Base-by-base conservation (phyloP, 2,329 filamentous ascomycete genomes). In the Chrysosporium keratinophilum region DNA sequence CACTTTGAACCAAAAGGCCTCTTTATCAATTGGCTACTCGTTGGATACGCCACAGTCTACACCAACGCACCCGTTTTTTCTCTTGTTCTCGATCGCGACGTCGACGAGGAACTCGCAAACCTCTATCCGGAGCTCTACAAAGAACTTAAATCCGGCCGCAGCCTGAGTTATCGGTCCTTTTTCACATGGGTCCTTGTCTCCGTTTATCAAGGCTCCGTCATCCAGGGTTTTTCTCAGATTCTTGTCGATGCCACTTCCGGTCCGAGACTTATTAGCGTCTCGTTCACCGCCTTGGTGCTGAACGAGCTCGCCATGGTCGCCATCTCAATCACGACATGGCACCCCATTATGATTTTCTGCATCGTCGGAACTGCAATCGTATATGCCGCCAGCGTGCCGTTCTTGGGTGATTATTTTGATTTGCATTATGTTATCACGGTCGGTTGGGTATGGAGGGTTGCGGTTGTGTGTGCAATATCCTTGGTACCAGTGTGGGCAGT, bases 231-330 rank as follows among this genome's bases (percentile, higher is more conserved):
- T 11, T 84, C 86, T 0, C 90, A 98, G 68, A 76, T 98, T 14
- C 78, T 98, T 19, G 86, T 93, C 2, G 84, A 87, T 57, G 83
- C 87, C 2, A 82, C 88, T 59, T 64, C 73, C 44, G 74, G 74
- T 1, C 75, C 78, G 11, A 76, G 74, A 56, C 95, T 98, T 84
- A 87, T 97, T 52, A 82, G 87, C 20, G 87, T 98, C 44, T 89
- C 84, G 55, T 98, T 95, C 67, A 94, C 91, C 0, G 88, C 89
- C 0, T 80, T 98, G 1, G 83, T 98, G 4, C 74, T 97, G 57
- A 98, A 97, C 68, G 93, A 98, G 68, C 79, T 98, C 56, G 80
- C 94, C 62, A 98, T 98, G 94, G 93, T 97, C 1, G 91, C 90
- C 2, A 88, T 95, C 56, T 87, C 95, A 67, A 87, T 98, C 62